Base-by-base conservation (phyloP, 495 filamentous ascomycete genomes). In the Tirmania nivea region DNA sequence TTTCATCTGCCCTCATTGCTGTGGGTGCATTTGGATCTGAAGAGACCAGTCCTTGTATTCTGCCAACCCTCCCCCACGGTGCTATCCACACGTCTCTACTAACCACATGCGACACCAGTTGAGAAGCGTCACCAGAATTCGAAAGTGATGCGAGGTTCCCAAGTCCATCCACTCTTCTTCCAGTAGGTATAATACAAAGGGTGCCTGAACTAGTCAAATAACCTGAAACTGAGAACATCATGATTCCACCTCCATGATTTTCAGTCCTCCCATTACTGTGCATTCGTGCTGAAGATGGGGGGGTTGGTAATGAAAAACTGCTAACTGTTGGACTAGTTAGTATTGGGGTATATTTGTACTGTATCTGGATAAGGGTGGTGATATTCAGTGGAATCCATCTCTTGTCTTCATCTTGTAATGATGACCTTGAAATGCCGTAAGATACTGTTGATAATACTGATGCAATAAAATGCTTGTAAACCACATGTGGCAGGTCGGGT, bases 21-120 rank as follows among this genome's bases (percentile, higher is more conserved):
- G 17, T 50, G 49, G 14, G 42, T 35, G 8, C 54, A 42, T 4
- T 25, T 14, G 21, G 58, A 20, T 9, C 55, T 54, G 11, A 64
- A 35, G 19, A 64, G 54, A 12, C 62, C 62, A 55, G 49, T 3
- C 52, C 55, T 21, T 55, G 25, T 34, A 64, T 39, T 21, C 61
- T 50, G 6, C 62, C 62, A 62, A 62, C 61, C 49, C 63, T 61
- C 5, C 62, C 62, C 62, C 62, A 64, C 10, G 62, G 62, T 35
- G 62, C 62, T 51, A 64, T 61, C 48, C 61, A 64, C n/a, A 64
- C 61, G 12, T 64, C 62, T 53, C 61, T 55, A 10, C 54, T 50
- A 14, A 50, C 53, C 11, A 56, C n/a, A 3, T 25, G 49, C 3
- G 21, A 39, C 1, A 39, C 51, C 10, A 36, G 25, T 10, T 54